Conservation (phyloP, 2,329 filamentous ascomycete species). For the Ophiostoma triangulosporum region DNA sequence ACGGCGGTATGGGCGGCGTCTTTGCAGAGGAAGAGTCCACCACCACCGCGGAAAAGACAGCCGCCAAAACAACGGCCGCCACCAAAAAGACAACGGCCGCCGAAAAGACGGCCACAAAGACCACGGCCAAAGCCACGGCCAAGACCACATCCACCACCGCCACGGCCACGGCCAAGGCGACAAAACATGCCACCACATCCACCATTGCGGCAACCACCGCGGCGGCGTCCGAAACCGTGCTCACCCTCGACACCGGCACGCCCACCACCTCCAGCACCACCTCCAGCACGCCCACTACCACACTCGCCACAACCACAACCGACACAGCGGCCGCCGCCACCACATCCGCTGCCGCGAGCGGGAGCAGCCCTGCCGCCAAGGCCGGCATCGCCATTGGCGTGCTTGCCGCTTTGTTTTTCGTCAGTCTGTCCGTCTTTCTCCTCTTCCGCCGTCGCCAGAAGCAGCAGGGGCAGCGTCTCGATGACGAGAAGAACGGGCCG, state of each 20-base stretch:
- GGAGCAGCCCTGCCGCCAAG: conserved; percentile 35
- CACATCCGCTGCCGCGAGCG: neutral
- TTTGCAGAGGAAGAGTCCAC: conserved; percentile 5
- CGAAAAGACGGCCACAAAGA: neutral
- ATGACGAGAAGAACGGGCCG: conserved; percentile 51
- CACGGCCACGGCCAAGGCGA: neutral
- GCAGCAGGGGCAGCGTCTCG: conserved; percentile 33
- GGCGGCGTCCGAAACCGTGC: conserved; percentile 2
- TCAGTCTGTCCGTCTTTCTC: conserved; percentile 59
- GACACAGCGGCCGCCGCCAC: neutral
- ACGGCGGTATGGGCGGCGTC: conserved; percentile 11
- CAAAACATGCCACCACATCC: neutral
- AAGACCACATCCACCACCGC: neutral
- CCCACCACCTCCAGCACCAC: too few relatives aligned
- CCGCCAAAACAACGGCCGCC: conserved; percentile 1
- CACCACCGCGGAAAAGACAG: neutral
- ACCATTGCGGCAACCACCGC: conserved; percentile 2
- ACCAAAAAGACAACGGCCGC: conserved; percentile 4
- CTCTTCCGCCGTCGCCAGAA: conserved; percentile 59
- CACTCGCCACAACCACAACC: neutral
- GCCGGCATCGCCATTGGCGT: conserved; percentile 80
- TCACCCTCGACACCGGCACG: conserved; percentile 7
- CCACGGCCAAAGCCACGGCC: neutral
- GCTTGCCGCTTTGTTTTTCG: conserved; percentile 50
- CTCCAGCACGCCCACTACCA: too few relatives aligned